Evolutionary conservation across 768 basidiomycete species (phyloP).

Genomic region (Lentinula aciculospora): DNA sequence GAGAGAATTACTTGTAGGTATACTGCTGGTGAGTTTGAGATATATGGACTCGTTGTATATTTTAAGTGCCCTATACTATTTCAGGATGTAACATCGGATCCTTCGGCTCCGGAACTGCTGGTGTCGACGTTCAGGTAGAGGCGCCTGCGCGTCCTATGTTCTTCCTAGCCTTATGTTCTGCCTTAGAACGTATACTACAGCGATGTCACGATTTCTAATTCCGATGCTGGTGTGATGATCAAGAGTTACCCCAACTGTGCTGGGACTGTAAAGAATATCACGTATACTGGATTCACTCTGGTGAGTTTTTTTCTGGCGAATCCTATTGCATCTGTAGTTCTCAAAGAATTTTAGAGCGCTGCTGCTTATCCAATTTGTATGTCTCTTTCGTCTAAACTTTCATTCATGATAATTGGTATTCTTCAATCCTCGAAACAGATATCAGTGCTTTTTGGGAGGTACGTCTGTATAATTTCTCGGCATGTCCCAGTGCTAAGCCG

Average conservation of each 20-base stretch:
- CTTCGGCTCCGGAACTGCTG: constrained; percentile 16
- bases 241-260: constrained; percentile 17
- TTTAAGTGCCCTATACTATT: no score
- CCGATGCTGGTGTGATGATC: constrained; percentile 18
- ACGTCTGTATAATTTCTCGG: background rate
- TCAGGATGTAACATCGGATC: constrained; percentile 19
- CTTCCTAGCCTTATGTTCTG: background rate
- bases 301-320: background rate
- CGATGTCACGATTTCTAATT: constrained; percentile 16
- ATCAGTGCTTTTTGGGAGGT: constrained; percentile 13
- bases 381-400: background rate
- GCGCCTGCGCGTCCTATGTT: background rate
- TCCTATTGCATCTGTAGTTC: background rate
- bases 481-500: background rate
- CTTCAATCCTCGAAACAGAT: background rate
- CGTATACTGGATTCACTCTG: constrained; percentile 13
- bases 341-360: background rate
- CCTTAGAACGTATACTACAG: constrained; percentile 14
- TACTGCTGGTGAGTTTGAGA: constrained; percentile 8
- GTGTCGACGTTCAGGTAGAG: constrained; percentile 13
- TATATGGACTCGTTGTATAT: background rate
- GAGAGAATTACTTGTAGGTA: constrained; percentile 14
- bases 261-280: constrained; percentile 17
- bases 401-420: background rate
- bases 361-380: constrained; percentile 9